Base-by-base conservation (phyloP, 208 protist genomes). In the Leishmania braziliensis region DNA sequence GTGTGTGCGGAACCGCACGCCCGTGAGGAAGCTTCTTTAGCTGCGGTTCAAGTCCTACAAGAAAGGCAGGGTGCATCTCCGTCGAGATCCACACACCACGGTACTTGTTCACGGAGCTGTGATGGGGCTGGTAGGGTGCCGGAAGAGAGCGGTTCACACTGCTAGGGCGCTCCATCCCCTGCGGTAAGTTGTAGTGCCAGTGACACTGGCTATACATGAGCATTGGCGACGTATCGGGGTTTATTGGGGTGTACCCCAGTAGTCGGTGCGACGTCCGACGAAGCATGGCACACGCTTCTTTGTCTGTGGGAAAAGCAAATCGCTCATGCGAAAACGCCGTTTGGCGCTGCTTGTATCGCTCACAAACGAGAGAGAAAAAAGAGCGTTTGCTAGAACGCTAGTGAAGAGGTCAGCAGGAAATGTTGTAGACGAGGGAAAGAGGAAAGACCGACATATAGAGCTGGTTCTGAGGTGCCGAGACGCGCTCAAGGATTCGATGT, bases 121-220 rank as follows among this genome's bases (percentile, higher is more conserved):
- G 89, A 62, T 84, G 78, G 63, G 88, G 79, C 78, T 91, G 85
- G 68, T 89, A 95, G 1, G 94, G 94, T 20, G 88, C 93, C 16
- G 92, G 78, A 69, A 96, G 79, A 62, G 85, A 89, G 33, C 93
- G 86, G 77, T 97, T 97, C n/a, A 97, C 92, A 50, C 82, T 89
- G 87, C 92, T 84, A 3, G 94, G 94, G 23, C 89, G 86, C 69
- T 95, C 92, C 94, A 97, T 97, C 46, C 90, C 90, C 79, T 97
- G 94, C 62, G 92, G 94, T 36, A 96, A 80, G 78, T 96, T 97
- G 86, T 97, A 97, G 84, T 97, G 92, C 93, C 94, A 97, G 83
- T 96, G 92, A 72, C 93, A 96, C 77, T 96, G 88, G 76, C 90
- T 96, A 81, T 96, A 96, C 82, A 89, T 87, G 68, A 97, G 79